Percentiles rank a stretch among this genome's conserved stretches.
Evolutionary conservation across 805 yeast species (phyloP).

Genomic region (Yarrowia osloensis): DNA sequence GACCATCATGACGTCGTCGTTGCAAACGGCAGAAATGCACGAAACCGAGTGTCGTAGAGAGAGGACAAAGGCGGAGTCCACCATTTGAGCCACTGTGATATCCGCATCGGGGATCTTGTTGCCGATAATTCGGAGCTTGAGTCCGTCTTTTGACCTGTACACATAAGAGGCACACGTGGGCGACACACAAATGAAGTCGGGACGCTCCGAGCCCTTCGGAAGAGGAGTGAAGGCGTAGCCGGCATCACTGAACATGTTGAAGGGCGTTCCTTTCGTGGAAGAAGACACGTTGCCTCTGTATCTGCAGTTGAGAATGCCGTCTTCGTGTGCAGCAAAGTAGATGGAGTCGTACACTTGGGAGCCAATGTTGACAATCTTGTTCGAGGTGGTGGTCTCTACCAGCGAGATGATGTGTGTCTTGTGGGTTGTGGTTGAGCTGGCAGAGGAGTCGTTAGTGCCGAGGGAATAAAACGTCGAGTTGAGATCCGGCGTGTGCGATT

Average conservation of each 20-base stretch:
- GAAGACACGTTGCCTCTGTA: slow-evolving; percentile 33
- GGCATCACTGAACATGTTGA: slow-evolving; percentile 34
- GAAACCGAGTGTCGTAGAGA: slow-evolving; percentile 70
- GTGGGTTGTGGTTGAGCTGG: slow-evolving; percentile 3
- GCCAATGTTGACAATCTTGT: slow-evolving; percentile 26
- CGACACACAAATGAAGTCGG: slow-evolving; percentile 40
- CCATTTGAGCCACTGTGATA: slow-evolving; percentile 20
- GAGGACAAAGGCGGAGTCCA: slow-evolving; percentile 52
- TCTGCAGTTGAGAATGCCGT: slow-evolving; percentile 33
- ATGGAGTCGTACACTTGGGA: slow-evolving; percentile 10
- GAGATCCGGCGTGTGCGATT: slow-evolving; percentile 24
- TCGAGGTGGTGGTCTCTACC: slow-evolving; percentile 18
- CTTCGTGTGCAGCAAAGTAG: slow-evolving; percentile 22
- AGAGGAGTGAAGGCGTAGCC: slow-evolving; percentile 36
- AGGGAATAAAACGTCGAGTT: slow-evolving; percentile 20
- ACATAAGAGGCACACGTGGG: slow-evolving; percentile 42
- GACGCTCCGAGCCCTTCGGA: slow-evolving; percentile 6
- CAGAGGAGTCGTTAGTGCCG: slow-evolving; percentile 1
- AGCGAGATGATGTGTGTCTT: slow-evolving; percentile 9
- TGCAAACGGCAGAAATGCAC: slow-evolving; percentile 63
- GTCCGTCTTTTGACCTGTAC: slow-evolving; percentile 30
- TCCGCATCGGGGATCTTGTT: slow-evolving; percentile 31
- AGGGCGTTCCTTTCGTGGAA: slow-evolving; percentile 35
- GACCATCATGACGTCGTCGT: slow-evolving; percentile 69
- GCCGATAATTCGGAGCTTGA: slow-evolving; percentile 32